Evolutionary conservation across 2,329 filamentous ascomycete species (phyloP).

Genomic region (Calonectria naviculata): DNA sequence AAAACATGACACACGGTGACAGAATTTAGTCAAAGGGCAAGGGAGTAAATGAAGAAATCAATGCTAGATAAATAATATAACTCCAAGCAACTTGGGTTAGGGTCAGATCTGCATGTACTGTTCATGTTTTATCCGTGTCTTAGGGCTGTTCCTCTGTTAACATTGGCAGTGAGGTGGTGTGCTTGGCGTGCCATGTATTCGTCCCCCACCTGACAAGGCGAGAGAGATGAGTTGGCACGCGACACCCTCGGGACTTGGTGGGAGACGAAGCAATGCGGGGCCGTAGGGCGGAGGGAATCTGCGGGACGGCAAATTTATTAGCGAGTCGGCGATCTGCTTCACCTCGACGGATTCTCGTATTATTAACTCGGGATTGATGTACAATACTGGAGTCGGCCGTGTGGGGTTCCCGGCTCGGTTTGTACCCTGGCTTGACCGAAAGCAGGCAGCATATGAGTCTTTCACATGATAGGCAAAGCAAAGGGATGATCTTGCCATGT

Average conservation of each 20-base stretch:
- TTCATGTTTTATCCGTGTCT: no score
- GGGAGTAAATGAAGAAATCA: no score
- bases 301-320: background rate
- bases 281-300: background rate
- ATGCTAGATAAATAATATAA: no score
- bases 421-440: background rate
- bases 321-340: background rate
- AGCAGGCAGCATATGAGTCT: background rate
- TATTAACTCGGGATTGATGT: background rate
- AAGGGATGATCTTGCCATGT: background rate
- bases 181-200: no score
- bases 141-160: no score
- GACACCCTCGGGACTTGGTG: constrained; percentile 5
- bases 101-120: no score
- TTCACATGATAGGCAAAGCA: background rate
- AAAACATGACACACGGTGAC: no score
- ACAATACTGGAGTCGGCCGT: background rate
- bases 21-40: no score
- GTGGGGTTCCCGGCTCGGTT: background rate
- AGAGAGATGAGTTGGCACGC: constrained; percentile 2
- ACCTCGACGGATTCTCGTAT: background rate
- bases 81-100: no score
- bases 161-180: no score
- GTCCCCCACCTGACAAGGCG: no score
- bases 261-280: background rate